Conservation (phyloP, 2,329 filamentous ascomycete genomes). For the Furcasterigmium sp. region DNA sequence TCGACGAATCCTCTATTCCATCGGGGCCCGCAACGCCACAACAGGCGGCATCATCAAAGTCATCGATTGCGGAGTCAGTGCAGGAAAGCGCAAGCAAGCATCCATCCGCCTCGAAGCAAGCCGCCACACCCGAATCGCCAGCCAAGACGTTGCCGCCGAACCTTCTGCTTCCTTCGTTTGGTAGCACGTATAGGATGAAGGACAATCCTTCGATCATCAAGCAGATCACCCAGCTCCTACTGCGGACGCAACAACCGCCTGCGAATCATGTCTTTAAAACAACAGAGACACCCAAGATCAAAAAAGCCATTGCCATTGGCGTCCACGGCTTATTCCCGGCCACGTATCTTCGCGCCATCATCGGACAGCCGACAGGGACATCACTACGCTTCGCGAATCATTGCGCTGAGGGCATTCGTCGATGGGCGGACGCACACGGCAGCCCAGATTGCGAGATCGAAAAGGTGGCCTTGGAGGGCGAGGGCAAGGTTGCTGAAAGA, state of each 20-base stretch:
- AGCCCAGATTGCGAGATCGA: conserved; percentile 78
- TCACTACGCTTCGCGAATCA: conserved; percentile 90
- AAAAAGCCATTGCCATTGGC: conserved; percentile 85
- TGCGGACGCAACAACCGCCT: conserved; percentile 49
- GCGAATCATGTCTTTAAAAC: conserved; percentile 68
- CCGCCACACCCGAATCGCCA: conserved; percentile 27
- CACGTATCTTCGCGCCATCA: conserved; percentile 77
- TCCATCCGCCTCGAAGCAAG: conserved; percentile 6
- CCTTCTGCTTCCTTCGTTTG: conserved; percentile 64
- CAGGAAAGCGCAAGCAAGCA: conserved; percentile 11
- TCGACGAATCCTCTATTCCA: conserved; percentile 28
- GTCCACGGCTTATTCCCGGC: conserved; percentile 93
- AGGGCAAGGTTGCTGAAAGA: conserved; percentile 84
- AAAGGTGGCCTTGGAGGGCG: conserved; percentile 89
- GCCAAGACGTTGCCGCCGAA: conserved; percentile 47
- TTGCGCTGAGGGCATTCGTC: conserved; percentile 74
- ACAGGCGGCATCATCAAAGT: conserved; percentile 17
- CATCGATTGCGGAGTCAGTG: conserved; percentile 14
- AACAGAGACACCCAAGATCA: conserved; percentile 66
- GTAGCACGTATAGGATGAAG: conserved; percentile 61
- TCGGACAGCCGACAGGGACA: conserved; percentile 92
- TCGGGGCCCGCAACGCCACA: conserved; percentile 27
- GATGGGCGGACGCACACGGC: conserved; percentile 72
- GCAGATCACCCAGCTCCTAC: conserved; percentile 54
- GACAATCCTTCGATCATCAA: conserved; percentile 67